Base-by-base conservation (phyloP, 2,329 filamentous ascomycete species). In the Alternaria arborescens region DNA sequence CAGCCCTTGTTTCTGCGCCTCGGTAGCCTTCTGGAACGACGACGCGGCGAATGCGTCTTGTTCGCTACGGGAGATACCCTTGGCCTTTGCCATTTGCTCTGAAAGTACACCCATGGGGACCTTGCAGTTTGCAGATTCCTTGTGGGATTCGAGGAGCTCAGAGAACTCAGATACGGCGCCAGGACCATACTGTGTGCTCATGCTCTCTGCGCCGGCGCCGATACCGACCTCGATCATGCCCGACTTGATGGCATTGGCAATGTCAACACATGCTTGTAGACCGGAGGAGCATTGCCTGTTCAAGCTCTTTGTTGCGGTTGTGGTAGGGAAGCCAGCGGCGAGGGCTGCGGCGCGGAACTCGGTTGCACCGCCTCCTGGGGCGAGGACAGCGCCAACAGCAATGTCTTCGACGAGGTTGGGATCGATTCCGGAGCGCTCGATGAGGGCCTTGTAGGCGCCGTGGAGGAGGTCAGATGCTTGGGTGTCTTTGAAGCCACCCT, bases 151-250 rank as follows among this genome's bases (percentile, higher is more conserved):
- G 66, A 98, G 88, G 54, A 92, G 86, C 51, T 97, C 92, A 30
- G 92, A 95, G 86, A 98, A 97, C 81, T 98, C 95, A 64, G 89
- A 88, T 16, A 98, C 94, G 63, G 95, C 95, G 44, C 84, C 85
- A 24, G 94, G 94, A 34, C 94, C 95, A 79, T 98, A 98, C 77
- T 97, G 91, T 59, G 86, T 85, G 75, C 88, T 92, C 95, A 99
- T 99, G 84, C 91, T 95, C 88, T 99, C 95, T 24, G 97, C 93
- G 75, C 95, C 95, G 20, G 94, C 94, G 69, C 94, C 95, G 70
- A 98, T 88, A 71, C 95, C 95, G 65, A 98, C 82, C 69, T 98
- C 94, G 75, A 98, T 98, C 91, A 97, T 97, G 73, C 94, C 95
- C 5, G 88, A 79, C 75, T 88, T 88, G 82, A 99, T 96, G 71